phyloP scores from a whole-genome alignment of 2,329 filamentous ascomycete species.

The Plenodomus tracheiphilus region DNA sequence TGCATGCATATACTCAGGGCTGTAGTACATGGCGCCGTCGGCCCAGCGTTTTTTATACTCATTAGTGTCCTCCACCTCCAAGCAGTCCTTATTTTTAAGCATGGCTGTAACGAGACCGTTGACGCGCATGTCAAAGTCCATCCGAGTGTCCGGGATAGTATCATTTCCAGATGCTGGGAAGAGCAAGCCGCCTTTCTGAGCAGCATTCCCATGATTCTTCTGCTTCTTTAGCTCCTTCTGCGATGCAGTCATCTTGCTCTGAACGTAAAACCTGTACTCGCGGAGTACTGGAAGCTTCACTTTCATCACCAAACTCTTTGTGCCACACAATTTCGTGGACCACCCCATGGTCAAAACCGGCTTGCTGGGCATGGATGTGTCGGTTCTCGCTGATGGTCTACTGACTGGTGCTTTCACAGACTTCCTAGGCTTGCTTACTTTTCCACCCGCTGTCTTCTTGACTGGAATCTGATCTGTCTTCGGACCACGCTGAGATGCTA shows the following conservation, averaged over 20 bases:
- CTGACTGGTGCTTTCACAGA: no score
- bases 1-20: neutral
- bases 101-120: constrained; percentile 5
- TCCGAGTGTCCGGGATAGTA: constrained; percentile 2
- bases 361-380: no score
- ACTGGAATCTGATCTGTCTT: no score
- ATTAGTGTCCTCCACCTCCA: neutral
- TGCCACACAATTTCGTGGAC: no score
- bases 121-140: neutral
- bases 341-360: no score
- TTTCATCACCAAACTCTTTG: no score
- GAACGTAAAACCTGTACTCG: no score
- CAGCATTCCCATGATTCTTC: neutral
- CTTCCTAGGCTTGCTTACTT: no score
- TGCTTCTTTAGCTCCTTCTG: neutral
- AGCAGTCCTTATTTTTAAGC: constrained; percentile 5
- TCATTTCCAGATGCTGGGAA: neutral
- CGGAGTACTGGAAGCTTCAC: no score
- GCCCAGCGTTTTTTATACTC: constrained; percentile 10
- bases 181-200: neutral
- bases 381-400: no score
- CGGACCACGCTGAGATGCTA: no score
- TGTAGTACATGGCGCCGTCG: constrained; percentile 2
- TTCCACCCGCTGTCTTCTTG: no score
- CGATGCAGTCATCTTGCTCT: neutral